Base-by-base conservation (phyloP, 2,329 filamentous ascomycete species). In the Botrytis elliptica region DNA sequence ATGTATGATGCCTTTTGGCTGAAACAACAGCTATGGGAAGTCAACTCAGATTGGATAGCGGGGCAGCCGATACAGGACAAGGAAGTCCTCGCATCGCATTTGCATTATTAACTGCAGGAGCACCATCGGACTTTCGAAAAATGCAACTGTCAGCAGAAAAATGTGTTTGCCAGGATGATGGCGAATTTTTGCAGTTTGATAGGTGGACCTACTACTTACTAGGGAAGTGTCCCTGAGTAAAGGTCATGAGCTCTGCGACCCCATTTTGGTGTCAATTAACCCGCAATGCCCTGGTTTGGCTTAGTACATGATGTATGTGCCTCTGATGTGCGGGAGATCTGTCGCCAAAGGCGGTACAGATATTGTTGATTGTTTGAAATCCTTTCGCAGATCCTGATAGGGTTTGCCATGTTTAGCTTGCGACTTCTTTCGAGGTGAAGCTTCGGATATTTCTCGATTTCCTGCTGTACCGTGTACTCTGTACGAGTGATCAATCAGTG, bases 321-420 rank as follows among this genome's bases (percentile, higher is more conserved):
- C 52, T 65, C 65, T 66, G 49, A 55, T 57, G 52, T 72, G 55
- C 64, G 64, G 71, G 71, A 72, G 71, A 73, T 73, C 65, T 57
- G 44, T 73, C 71, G 71, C 71, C 71, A 73, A 70, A 73, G 66
- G 71, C 71, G 71, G 71, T 42, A 68, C 66, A 68, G 25, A 57
- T 68, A 42, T 42, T 42, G 36, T 42, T 68, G 36, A 55, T 29
- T 29, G 46, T 52, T 20, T 52, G 44, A 55, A 67, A 42, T 40
- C 36, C 36, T 42, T 57, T 29, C 52, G 49, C n/a, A 68, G 66
- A 57, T 68, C 66, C 49, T 68, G 49, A 57, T 57, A 42, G 65
- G 49, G 36, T 25, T 18, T 68, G n/a, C 49, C 25, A 57, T 42
- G 46, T 67, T 55, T 67, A 40, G 46, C 65, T 67, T 40, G n/a